phyloP scores from a whole-genome alignment of 768 basidiomycete genomes.

The Lactarius hatsudake region DNA sequence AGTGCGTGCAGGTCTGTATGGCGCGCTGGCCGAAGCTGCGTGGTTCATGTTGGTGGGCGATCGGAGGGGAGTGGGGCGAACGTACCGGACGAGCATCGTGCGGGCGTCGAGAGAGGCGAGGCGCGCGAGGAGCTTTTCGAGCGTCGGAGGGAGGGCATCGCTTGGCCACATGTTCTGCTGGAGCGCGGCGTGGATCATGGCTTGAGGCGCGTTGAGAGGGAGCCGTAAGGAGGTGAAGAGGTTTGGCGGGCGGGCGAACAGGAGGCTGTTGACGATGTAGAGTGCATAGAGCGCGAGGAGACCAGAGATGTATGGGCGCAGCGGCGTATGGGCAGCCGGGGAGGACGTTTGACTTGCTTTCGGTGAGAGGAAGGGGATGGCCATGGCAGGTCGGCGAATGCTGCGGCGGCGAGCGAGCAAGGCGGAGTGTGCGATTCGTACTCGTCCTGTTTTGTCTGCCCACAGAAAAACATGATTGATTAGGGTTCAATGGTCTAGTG shows the following conservation, averaged over 20 bases:
- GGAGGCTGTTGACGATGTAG: conserved; percentile 17
- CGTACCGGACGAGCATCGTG: conserved; percentile 25
- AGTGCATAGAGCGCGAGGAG: conserved; percentile 24
- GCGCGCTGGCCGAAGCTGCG: conserved; percentile 23
- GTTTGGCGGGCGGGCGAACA: conserved; percentile 23
- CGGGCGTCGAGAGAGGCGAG: conserved; percentile 26
- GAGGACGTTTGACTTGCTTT: not conserved
- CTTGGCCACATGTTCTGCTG: not conserved
- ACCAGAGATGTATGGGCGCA: conserved; percentile 11
- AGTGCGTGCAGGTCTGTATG: conserved; percentile 26
- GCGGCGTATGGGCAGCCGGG: not conserved
- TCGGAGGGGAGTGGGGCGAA: not conserved
- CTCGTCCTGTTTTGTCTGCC: not conserved
- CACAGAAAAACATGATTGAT: too few relatives aligned
- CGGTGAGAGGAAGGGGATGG: not conserved
- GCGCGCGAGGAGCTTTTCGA: conserved; percentile 25
- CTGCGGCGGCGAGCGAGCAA: conserved; percentile 9
- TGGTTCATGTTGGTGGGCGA: not conserved
- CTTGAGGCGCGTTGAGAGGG: conserved; percentile 19
- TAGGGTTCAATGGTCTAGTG: conserved; percentile 31
- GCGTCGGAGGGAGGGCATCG: conserved; percentile 11
- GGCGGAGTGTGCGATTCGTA: not conserved
- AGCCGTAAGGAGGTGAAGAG: conserved; percentile 24
- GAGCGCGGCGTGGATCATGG: conserved; percentile 15
- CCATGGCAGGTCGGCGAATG: not conserved